Evolutionary conservation across 2,329 filamentous ascomycete species (phyloP), one percentile per base, ranked within the genome.

Genomic region (Diaporthe destruens): DNA sequence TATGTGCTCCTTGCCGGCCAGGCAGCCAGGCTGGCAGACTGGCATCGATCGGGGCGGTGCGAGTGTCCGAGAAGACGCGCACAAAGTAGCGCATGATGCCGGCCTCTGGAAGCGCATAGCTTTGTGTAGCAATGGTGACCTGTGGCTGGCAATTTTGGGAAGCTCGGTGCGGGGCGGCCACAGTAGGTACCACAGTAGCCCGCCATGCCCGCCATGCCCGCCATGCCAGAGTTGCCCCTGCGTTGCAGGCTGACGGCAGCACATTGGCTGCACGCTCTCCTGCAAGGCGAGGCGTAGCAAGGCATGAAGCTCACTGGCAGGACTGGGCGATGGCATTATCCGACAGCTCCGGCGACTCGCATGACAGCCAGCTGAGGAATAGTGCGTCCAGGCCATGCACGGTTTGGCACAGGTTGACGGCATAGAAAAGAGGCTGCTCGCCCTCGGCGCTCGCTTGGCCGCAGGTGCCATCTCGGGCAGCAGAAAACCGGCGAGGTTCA

Each of bases 301-400:
- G 68, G 68, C 68, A 61, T 51, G 67, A 70, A 51, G 42, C 67
- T 70, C 67, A 70, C 67, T 70, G 67, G 67, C n/a, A n/a, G n/a
- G 2, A 29, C 29, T 29, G 29, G 29, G 29, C 18, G 59, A 23
- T 23, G 11, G 16, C 42, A 59, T 39, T 39, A 20, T 20, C 56
- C 39, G 29, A 39, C 53, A 55, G 16, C n/a, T 54, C 49, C 67
- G 67, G 29, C 55, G 55, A 20, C 55, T 53, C 67, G 49, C 55
- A 70, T 70, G 20, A 14, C 42, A 59, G 29, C 54, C 67, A 42
- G n/a, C 54, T 32, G n/a, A 6, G 29, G 20, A 3, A 20, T 59
- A 69, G 29, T 65, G 42, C 42, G 12, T 23, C 61, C 18, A 65
- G 44, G 32, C 34, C 29, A 11, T 20, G 47, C 18, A 34, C 32